Conservation (phyloP, 352 stramenopile species). For the Elongisporangium prolatum region DNA sequence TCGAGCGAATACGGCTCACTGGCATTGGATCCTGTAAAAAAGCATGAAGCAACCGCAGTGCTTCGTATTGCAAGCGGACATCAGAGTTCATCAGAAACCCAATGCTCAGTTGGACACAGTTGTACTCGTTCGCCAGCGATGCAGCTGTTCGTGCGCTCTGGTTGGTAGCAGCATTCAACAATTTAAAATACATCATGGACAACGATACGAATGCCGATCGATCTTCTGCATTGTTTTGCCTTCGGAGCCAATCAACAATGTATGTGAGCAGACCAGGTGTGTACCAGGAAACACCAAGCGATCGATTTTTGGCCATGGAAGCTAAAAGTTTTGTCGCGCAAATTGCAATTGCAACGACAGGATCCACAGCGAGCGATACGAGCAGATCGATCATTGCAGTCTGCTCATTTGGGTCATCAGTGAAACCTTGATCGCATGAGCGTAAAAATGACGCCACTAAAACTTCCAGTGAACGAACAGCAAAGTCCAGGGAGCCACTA, state of each 20-base stretch:
- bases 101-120: not conserved
- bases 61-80: conserved; percentile 10
- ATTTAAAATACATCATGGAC: not conserved
- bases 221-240: not conserved
- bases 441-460: not conserved
- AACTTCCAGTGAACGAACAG: not conserved
- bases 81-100: not conserved
- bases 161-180: not conserved
- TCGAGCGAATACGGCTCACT: conserved; percentile 7
- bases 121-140: not conserved
- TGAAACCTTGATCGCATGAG: not conserved
- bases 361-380: not conserved
- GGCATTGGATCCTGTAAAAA: conserved; percentile 10
- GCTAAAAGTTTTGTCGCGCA: not conserved
- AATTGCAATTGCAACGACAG: not conserved
- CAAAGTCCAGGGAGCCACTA: not conserved
- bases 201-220: not conserved
- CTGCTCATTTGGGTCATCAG: not conserved
- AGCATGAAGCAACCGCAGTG: conserved; percentile 15
- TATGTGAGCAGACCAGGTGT: not conserved
- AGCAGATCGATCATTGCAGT: not conserved
- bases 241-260: not conserved
- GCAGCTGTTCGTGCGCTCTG: not conserved
- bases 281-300: not conserved
- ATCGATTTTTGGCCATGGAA: not conserved